These are phyloP conservation scores for Hypoxylon sp. DNA, from an alignment of 2,329 filamentous ascomycete genomes.

Conservation along the genomic window DNA sequence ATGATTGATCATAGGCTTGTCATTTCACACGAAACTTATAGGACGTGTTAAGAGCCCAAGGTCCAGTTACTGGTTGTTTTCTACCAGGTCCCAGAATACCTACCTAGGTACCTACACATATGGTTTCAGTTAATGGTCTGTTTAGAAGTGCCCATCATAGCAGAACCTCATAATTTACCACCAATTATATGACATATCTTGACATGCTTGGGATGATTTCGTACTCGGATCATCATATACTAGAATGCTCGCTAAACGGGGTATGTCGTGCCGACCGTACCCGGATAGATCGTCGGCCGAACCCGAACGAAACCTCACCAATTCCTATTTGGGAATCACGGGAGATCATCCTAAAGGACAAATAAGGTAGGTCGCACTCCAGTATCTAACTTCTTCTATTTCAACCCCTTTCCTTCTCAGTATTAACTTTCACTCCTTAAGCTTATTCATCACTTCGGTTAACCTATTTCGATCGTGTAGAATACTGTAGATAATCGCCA, in stretches of 20 bases:
- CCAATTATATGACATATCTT: neutral
- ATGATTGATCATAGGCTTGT: neutral
- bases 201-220: neutral
- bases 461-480: neutral
- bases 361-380: conserved; percentile 23
- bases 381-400: neutral
- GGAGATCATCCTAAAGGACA: conserved; percentile 10
- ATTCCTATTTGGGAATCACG: conserved; percentile 24
- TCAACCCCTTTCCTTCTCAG: neutral
- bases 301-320: conserved; percentile 6
- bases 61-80: neutral
- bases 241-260: neutral
- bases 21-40: neutral
- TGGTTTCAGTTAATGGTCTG: neutral
- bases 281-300: neutral
- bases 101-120: neutral
- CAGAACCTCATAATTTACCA: neutral
- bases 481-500: neutral
- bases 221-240: neutral
- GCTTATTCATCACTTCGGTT: neutral
- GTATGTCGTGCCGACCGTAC: conserved; percentile 8
- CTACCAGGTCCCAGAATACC: neutral
- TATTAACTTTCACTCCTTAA: neutral
- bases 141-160: neutral
- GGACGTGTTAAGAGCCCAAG: neutral